phyloP scores from a whole-genome alignment of 2,329 filamentous ascomycete species.

The Davidsoniella neocaledoniae region DNA sequence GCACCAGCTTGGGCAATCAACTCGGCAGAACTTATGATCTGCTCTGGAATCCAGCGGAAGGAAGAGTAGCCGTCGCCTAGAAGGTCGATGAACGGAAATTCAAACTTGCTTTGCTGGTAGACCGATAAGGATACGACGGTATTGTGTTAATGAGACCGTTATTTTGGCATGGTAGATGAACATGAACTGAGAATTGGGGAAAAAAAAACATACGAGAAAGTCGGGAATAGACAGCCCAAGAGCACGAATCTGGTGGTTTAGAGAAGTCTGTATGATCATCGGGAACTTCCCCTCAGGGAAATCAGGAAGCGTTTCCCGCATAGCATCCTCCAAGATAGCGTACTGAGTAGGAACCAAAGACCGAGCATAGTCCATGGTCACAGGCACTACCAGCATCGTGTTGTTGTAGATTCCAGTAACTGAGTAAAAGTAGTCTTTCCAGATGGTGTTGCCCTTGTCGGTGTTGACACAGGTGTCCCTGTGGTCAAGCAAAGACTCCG shows the following conservation, averaged over 20 bases:
- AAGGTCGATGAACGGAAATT: conserved; percentile 39
- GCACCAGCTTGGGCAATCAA: conserved; percentile 28
- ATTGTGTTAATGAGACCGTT: background rate
- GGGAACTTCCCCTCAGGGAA: conserved; percentile 37
- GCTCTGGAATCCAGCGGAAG: conserved; percentile 32
- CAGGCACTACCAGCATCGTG: conserved; percentile 34
- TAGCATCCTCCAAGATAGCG: conserved; percentile 31
- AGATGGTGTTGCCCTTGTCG: background rate
- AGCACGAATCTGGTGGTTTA: conserved; percentile 34
- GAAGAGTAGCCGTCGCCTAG: conserved; percentile 31
- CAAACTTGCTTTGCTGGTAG: conserved; percentile 30
- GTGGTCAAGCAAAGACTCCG: no score
- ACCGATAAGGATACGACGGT: background rate
- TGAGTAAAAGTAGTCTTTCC: conserved; percentile 24
- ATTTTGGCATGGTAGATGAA: no score
- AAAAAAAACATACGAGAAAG: conserved; percentile 26
- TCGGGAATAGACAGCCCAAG: conserved; percentile 25
- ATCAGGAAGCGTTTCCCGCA: conserved; percentile 17
- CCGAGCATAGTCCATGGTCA: conserved; percentile 29
- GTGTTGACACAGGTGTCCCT: no score
- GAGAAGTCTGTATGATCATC: conserved; percentile 30
- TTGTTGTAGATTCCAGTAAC: conserved; percentile 37
- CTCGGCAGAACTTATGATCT: conserved; percentile 29
- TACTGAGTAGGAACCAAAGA: conserved; percentile 31
- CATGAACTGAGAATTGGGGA: background rate